These are phyloP conservation scores for Cicer judaicum DNA, from an alignment of 306 rosid species.

Conservation along the genomic window DNA sequence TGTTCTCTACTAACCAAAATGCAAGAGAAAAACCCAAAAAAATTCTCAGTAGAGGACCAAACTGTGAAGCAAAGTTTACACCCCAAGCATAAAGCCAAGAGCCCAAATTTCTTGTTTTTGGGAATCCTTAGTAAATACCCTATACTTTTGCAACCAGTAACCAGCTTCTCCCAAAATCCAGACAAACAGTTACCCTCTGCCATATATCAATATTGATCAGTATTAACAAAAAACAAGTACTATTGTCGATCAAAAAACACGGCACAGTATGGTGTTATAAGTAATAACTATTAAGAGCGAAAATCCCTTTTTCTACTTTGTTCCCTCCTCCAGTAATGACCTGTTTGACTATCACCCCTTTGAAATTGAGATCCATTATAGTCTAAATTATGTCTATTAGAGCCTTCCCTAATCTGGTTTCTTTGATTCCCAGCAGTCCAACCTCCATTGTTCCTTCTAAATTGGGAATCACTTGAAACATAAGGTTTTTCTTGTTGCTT, in stretches of 20 bases:
- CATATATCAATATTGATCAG: constrained; percentile 7
- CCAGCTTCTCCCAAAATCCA: constrained; percentile 29
- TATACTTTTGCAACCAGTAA: constrained; percentile 19
- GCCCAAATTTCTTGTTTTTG: constrained; percentile 26
- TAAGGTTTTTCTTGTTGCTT: constrained; percentile 48
- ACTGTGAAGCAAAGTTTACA: constrained; percentile 1
- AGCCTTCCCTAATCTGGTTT: constrained; percentile 48
- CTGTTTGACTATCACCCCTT: constrained; percentile 52
- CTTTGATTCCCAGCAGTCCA: constrained; percentile 47
- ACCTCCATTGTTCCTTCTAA: constrained; percentile 42
- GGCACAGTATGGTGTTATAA: constrained; percentile 20
- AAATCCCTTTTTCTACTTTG: constrained; percentile 56
- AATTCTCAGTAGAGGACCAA: neutral
- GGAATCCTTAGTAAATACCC: constrained; percentile 8
- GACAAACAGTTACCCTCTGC: constrained; percentile 16
- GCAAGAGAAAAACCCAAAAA: neutral
- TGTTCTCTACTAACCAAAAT: constrained; percentile 1
- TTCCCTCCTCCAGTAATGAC: constrained; percentile 53
- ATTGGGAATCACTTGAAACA: constrained; percentile 50
- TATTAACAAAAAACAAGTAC: neutral
- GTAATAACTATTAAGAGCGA: constrained; percentile 30
- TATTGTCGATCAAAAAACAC: constrained; percentile 19
- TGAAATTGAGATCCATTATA: constrained; percentile 51
- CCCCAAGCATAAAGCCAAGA: constrained; percentile 9
- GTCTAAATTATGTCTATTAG: constrained; percentile 36